Evolutionary conservation across 306 rosid species (phyloP).

Genomic region (Luffa aegyptiaca): DNA sequence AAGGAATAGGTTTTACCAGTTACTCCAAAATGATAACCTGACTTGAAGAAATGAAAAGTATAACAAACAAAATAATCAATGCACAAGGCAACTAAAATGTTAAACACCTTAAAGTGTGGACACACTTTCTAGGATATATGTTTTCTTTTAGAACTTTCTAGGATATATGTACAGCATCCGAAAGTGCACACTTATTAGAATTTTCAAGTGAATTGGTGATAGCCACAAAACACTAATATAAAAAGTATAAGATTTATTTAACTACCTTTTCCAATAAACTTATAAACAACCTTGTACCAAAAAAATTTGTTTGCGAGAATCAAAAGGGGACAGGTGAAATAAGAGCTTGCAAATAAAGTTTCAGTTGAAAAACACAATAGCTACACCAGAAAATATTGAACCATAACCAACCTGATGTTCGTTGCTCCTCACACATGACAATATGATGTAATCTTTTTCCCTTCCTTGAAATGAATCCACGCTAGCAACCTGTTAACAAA

Average conservation of each 20-base stretch:
- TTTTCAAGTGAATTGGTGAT: not conserved
- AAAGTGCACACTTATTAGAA: not conserved
- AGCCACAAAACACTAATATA: not conserved
- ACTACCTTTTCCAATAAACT: not conserved
- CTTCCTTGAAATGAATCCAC: conserved; percentile 99
- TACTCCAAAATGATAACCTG: not conserved
- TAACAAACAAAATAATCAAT: not conserved
- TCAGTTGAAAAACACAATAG: not conserved
- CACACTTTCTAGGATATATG: not conserved
- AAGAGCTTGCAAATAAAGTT: not conserved
- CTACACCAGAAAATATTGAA: not conserved
- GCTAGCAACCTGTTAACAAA: conserved; percentile 80
- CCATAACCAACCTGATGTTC: conserved; percentile 84
- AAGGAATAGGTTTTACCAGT: conserved; percentile 18
- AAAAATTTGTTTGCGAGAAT: not conserved
- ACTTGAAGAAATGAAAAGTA: not conserved
- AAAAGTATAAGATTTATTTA: not conserved
- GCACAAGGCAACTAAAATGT: not conserved
- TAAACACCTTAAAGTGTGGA: not conserved
- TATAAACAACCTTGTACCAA: not conserved
- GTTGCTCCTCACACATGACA: conserved; percentile 96
- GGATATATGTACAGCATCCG: not conserved
- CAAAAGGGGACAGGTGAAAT: not conserved
- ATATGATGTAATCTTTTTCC: conserved; percentile 94
- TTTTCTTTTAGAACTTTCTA: not conserved